Percentiles rank a stretch among this genome's conserved stretches.
Conservation (phyloP, 371 early-diverging fungal species). For the Haplosporangium sp. region DNA sequence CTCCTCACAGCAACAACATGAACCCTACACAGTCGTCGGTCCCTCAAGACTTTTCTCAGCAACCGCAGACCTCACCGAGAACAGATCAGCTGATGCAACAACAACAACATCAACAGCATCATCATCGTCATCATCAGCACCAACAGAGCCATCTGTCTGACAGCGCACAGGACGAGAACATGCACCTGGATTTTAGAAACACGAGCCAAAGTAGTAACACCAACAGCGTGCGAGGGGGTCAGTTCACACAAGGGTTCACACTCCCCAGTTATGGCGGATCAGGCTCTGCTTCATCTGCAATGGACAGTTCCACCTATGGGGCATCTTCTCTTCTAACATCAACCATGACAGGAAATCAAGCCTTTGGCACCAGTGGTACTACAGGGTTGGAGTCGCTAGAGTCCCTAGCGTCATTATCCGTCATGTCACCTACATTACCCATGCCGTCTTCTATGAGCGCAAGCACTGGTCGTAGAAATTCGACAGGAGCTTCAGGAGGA, state of each 20-base stretch:
- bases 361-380: slow-evolving; percentile 6
- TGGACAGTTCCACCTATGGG: neutral
- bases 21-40: no score
- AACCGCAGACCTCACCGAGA: no score
- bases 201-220: slow-evolving; percentile 1
- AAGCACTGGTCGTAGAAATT: neutral
- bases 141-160: no score
- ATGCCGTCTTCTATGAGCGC: neutral
- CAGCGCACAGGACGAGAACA: no score
- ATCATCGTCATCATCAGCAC: no score
- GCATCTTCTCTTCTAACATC: slow-evolving; percentile 2
- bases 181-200: neutral
- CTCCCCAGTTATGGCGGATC: slow-evolving; percentile 1
- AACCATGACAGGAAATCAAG: neutral
- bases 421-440: slow-evolving; percentile 30
- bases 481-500: neutral
- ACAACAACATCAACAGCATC: no score
- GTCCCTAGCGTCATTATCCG: slow-evolving; percentile 36
- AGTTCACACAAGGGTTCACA: slow-evolving; percentile 9
- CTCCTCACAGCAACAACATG: no score
- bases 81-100: no score
- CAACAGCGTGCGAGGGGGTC: slow-evolving; percentile 3
- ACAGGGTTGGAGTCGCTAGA: slow-evolving; percentile 28
- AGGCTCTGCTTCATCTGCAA: neutral
- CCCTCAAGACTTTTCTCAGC: no score